Conservation (phyloP, 345 rosid genomes). For the Gossypium longicalyx region DNA sequence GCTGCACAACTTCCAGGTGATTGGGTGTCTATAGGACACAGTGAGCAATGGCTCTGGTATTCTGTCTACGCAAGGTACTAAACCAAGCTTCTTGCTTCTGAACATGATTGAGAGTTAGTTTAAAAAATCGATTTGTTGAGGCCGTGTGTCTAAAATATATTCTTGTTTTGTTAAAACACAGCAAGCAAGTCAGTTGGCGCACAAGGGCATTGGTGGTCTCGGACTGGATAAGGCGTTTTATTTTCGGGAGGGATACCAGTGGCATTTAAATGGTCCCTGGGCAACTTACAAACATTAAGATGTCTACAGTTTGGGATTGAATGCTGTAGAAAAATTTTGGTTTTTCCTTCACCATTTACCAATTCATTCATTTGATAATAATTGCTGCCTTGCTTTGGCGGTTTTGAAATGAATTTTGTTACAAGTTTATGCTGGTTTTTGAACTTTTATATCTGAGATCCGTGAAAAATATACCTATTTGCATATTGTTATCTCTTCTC, state of each 20-base stretch:
- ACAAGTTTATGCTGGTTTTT: background rate
- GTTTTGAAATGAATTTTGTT: background rate
- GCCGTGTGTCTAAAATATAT: background rate
- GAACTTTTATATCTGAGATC: background rate
- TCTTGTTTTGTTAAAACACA: constrained; percentile 20
- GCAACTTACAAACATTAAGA: background rate
- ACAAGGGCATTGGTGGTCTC: constrained; percentile 83
- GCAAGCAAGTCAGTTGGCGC: constrained; percentile 98
- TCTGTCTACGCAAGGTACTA: constrained; percentile 88
- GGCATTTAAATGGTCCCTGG: constrained; percentile 42
- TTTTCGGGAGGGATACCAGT: constrained; percentile 92
- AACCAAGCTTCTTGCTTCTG: background rate
- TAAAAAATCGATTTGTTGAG: background rate
- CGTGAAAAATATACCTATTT: background rate
- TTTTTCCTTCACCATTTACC: background rate
- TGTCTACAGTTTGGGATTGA: background rate
- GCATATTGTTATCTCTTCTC: too few species aligned
- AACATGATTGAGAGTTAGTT: background rate
- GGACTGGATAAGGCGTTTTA: constrained; percentile 86
- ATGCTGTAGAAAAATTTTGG: constrained; percentile 8
- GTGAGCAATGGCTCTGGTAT: constrained; percentile 97
- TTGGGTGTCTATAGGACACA: constrained; percentile 89
- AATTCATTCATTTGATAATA: constrained; percentile 6
- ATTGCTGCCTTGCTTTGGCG: background rate
- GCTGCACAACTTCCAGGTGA: constrained; percentile 98